Evolutionary conservation across 495 filamentous ascomycete species (phyloP), one percentile per base, ranked within the genome.

Genomic region (Aspergillus asperescens): DNA sequence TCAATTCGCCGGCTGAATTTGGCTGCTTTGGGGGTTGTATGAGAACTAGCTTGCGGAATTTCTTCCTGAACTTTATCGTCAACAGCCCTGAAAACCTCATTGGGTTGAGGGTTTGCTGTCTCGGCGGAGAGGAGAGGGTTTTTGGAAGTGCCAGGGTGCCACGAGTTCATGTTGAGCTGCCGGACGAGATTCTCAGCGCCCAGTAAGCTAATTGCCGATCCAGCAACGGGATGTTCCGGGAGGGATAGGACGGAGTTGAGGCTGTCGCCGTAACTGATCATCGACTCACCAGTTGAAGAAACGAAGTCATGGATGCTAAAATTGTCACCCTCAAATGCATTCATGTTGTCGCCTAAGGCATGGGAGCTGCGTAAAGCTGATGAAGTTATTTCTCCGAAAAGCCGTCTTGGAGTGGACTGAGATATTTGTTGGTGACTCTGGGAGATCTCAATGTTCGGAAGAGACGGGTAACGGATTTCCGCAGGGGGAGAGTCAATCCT

Each of bases 311-410:
- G 56, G 42, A 62, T 43, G 37, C 63, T 65, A 46, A 63, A 60
- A 16, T 64, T 49, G 42, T 62, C 62, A 31, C 54, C 57, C 38
- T 63, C 60, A 43, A 62, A 68, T 0, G 50, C 60, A 41, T 56
- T 54, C 3, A 62, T n/a, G 35, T 61, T 50, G n/a, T 50, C 56
- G 46, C 67, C 77, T 12, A 82, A 60, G 31, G 74, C 68, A 42
- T 74, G 77, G 22, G 81, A 82, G 67, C 85, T 91, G 18, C 80
- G 77, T 3, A 93, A 63, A 9, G 80, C 84, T 6, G 88, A 88
- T 10, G 74, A 64, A 22, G 81, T 81, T 43, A 96, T 84, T 65
- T 95, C 89, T 0, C 90, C 90, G 69, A 92, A 95, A 3, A 95
- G 74, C 24, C 84, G 81, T 44, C 69, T 68, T 10, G 65, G 61